A percentile compares a stretch with the other conserved stretches of the same genome.
These are phyloP conservation scores for Cladosporium cucumerinum DNA, from an alignment of 2,329 filamentous ascomycete genomes.

Conservation along the genomic window DNA sequence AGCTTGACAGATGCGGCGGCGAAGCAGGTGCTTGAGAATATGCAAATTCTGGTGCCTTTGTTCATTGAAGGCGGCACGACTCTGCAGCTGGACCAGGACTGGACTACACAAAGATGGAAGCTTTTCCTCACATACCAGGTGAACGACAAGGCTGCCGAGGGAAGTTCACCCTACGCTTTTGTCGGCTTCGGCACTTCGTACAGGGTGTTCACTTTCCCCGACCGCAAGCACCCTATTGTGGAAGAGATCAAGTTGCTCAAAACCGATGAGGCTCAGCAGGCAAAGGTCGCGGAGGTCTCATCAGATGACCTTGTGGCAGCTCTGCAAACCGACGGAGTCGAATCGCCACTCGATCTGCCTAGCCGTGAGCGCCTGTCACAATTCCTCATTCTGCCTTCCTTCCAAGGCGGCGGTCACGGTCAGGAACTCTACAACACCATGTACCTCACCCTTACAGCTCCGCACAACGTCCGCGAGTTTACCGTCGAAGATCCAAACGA, in stretches of 20 bases:
- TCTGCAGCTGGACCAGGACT: slow-evolving; percentile 69
- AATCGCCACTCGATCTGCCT: slow-evolving; percentile 59
- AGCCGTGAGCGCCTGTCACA: slow-evolving; percentile 85
- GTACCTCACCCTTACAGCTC: slow-evolving; percentile 65
- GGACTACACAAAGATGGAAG: slow-evolving; percentile 77
- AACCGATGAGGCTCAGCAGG: neutral
- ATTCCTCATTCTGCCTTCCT: slow-evolving; percentile 85
- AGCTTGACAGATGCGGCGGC: slow-evolving; percentile 68
- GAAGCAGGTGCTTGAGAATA: slow-evolving; percentile 68
- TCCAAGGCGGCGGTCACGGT: slow-evolving; percentile 77
- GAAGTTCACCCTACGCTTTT: slow-evolving; percentile 66
- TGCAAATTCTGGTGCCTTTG: slow-evolving; percentile 78
- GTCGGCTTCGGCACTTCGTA: slow-evolving; percentile 90
- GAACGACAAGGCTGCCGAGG: slow-evolving; percentile 24
- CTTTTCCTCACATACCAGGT: slow-evolving; percentile 68
- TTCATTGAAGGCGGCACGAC: slow-evolving; percentile 91
- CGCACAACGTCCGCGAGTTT: slow-evolving; percentile 68
- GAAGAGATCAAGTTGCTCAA: neutral
- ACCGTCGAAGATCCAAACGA: slow-evolving; percentile 94
- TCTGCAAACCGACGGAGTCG: slow-evolving; percentile 23
- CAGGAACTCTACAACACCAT: slow-evolving; percentile 77
- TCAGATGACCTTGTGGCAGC: neutral
- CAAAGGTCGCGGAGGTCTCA: neutral
- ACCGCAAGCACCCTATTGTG: slow-evolving; percentile 21
- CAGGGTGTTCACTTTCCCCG: slow-evolving; percentile 60